These are phyloP conservation scores for Phellopilus nigrolimitatus DNA, from an alignment of 1,284 basidiomycete species.

Conservation along the genomic window DNA sequence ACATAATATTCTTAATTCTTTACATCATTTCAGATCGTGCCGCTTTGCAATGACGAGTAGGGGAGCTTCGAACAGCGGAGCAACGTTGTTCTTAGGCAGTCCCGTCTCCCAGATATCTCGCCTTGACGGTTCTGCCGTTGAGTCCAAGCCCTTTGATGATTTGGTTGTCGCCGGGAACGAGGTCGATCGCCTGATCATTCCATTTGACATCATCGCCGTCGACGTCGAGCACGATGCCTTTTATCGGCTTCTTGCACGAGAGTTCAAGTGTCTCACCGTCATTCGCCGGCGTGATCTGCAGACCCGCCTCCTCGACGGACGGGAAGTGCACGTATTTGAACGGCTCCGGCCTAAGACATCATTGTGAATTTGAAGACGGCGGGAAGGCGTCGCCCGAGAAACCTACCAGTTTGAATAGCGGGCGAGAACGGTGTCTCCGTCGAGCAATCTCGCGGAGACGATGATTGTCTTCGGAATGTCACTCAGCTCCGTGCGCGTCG, in stretches of 20 bases:
- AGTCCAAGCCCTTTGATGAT: conserved; percentile 60
- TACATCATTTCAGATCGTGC: background rate
- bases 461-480: conserved; percentile 66
- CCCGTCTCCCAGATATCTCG: conserved; percentile 72
- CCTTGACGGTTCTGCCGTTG: conserved; percentile 56
- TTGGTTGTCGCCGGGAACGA: conserved; percentile 80
- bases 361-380: conserved; percentile 12
- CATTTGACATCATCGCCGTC: conserved; percentile 68
- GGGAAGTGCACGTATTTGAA: conserved; percentile 89
- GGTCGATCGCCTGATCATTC: conserved; percentile 85
- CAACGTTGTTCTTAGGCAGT: conserved; percentile 40
- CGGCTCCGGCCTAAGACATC: conserved; percentile 70
- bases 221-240: conserved; percentile 78
- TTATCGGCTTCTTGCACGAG: conserved; percentile 66
- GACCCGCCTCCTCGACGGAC: conserved; percentile 47
- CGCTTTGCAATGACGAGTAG: background rate
- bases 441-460: conserved; percentile 70
- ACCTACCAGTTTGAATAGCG: conserved; percentile 75
- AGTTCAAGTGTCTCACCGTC: conserved; percentile 63
- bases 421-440: conserved; percentile 55
- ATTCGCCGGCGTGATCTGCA: conserved; percentile 45
- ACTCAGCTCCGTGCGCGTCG: conserved; percentile 57
- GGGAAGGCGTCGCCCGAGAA: conserved; percentile 4
- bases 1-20: conserved; percentile 1
- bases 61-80: background rate